Conservation (phyloP, 2,329 filamentous ascomycete genomes). For the Paecilomyces sp. region DNA sequence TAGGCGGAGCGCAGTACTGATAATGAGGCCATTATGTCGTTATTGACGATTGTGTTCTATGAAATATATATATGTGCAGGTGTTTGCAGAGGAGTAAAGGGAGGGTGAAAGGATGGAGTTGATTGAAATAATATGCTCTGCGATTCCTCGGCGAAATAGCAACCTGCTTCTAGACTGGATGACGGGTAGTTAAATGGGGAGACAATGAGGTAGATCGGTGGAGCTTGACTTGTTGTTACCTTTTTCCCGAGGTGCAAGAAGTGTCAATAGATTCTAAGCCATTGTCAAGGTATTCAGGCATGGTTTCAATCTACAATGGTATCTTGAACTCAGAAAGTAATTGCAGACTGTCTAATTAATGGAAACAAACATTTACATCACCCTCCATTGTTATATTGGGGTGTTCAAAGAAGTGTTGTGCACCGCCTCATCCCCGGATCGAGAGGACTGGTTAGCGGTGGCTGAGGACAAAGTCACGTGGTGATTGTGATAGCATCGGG, state of each 20-base stretch:
- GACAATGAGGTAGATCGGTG: not conserved
- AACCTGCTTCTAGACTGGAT: not conserved
- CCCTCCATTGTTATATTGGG: not conserved
- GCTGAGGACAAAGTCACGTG: not conserved
- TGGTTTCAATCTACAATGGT: not conserved
- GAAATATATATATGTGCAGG: not conserved
- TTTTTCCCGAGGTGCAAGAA: not conserved
- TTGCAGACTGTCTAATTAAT: not conserved
- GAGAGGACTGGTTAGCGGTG: not conserved
- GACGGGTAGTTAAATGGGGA: not conserved
- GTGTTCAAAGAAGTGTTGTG: not conserved
- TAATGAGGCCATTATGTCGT: not conserved
- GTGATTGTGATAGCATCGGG: not conserved
- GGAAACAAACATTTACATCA: not conserved
- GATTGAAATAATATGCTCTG: not conserved
- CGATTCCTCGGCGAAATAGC: not conserved
- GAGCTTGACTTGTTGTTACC: not conserved
- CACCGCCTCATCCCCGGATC: not conserved
- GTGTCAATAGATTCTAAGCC: not conserved
- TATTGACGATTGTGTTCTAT: not conserved
- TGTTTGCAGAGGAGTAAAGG: not conserved
- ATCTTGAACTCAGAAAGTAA: not conserved
- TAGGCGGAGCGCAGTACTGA: conserved; percentile 30
- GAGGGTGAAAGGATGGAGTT: not conserved
- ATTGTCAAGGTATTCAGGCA: not conserved